Conservation (phyloP, 805 yeast species). For the Metschnikowia picachoensis region DNA sequence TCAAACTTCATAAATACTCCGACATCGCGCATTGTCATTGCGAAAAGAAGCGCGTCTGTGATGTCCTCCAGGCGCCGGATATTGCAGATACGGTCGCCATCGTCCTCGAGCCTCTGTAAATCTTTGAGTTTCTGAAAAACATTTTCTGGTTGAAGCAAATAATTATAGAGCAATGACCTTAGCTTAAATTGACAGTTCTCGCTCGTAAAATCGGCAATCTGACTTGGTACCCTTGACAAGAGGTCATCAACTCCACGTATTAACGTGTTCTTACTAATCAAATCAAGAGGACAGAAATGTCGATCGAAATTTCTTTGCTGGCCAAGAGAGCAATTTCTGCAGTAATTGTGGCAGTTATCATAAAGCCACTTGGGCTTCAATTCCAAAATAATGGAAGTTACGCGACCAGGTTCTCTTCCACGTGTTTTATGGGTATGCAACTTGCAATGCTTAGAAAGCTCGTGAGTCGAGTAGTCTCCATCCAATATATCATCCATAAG, state of each 20-base stretch:
- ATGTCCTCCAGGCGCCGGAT: conserved; percentile 33
- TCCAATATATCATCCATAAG: conserved; percentile 41
- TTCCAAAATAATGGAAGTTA: conserved; percentile 11
- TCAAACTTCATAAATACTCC: conserved; percentile 41
- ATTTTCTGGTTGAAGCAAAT: conserved; percentile 1
- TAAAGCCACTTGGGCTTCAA: conserved; percentile 21
- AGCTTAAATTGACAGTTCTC: not conserved
- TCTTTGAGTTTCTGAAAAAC: conserved; percentile 30
- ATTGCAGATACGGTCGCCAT: conserved; percentile 30
- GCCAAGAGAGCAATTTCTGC: conserved; percentile 18
- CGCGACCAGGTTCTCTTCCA: not conserved
- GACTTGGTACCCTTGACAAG: conserved; percentile 8
- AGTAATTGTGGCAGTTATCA: conserved; percentile 12
- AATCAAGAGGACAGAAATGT: conserved; percentile 18
- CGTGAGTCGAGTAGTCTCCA: conserved; percentile 25
- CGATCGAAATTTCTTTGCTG: conserved; percentile 12
- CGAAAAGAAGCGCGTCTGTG: conserved; percentile 35
- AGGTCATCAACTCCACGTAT: conserved; percentile 13
- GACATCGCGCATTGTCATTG: conserved; percentile 57
- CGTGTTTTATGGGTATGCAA: conserved; percentile 20
- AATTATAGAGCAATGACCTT: not conserved
- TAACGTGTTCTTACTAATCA: conserved; percentile 5
- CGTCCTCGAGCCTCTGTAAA: conserved; percentile 32
- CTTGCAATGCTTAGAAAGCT: conserved; percentile 35
- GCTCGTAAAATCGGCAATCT: not conserved